phyloP scores from a whole-genome alignment of 306 rosid species.

The Carpinus viminea region DNA sequence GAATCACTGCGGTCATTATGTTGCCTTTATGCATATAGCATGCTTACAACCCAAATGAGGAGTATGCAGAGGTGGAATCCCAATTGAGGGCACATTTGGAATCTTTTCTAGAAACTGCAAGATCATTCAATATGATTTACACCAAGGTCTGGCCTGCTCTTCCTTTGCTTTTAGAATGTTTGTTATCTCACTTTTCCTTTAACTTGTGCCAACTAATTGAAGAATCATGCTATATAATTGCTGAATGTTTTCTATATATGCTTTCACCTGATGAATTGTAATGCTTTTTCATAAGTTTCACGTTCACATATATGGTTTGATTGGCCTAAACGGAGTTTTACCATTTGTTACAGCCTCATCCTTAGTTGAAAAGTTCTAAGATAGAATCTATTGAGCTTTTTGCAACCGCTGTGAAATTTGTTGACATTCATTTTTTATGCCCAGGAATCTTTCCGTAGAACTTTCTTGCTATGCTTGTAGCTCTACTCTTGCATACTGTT shows the following conservation, averaged over 20 bases:
- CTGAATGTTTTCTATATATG: not conserved
- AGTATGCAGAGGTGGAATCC: slow-evolving; percentile 78
- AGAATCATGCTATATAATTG: not conserved
- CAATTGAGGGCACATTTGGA: slow-evolving; percentile 80
- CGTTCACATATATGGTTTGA: not conserved
- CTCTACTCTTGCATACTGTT: not conserved
- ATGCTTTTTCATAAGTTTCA: not conserved
- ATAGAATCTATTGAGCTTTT: not conserved
- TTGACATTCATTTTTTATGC: not conserved
- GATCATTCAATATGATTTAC: slow-evolving; percentile 82
- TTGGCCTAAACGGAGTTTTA: not conserved
- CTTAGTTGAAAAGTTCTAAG: not conserved
- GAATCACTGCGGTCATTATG: slow-evolving; percentile 20
- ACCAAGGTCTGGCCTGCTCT: slow-evolving; percentile 60
- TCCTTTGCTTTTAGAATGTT: not conserved
- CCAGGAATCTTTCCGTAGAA: not conserved
- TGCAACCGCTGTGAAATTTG: not conserved
- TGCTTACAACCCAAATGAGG: slow-evolving; percentile 95
- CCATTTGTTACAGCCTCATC: slow-evolving; percentile 5
- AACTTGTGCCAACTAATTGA: not conserved
- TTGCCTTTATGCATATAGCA: slow-evolving; percentile 47
- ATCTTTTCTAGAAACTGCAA: slow-evolving; percentile 94
- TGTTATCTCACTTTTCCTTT: not conserved
- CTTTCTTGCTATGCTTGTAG: not conserved
- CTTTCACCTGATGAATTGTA: not conserved